These are phyloP conservation scores for Mortierella sp. DNA, from an alignment of 371 early-diverging fungal genomes.

Conservation along the genomic window DNA sequence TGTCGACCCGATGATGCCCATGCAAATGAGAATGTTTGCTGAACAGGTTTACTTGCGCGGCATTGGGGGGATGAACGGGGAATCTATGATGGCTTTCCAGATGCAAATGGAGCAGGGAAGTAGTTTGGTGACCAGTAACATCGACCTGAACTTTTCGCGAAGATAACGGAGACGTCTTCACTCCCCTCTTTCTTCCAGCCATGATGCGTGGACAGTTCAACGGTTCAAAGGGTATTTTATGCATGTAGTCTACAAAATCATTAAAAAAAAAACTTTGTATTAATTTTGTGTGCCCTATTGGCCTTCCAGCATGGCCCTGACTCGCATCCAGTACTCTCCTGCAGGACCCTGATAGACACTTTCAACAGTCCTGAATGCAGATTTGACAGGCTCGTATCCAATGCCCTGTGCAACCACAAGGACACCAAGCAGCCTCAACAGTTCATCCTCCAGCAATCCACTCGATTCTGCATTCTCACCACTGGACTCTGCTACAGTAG, in stretches of 20 bases:
- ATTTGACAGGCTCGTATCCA: constrained; percentile 24
- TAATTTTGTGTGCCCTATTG: too few species aligned
- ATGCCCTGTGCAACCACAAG: constrained; percentile 25
- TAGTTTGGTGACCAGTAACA: too few species aligned
- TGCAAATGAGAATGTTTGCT: constrained; percentile 20
- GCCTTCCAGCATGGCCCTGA: constrained; percentile 4
- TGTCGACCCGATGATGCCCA: constrained; percentile 13
- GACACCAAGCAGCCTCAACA: constrained; percentile 20
- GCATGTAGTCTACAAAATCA: too few species aligned
- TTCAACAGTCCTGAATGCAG: constrained; percentile 15
- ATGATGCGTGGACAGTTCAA: too few species aligned
- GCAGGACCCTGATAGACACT: background rate
- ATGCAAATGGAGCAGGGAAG: background rate
- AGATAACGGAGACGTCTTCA: too few species aligned
- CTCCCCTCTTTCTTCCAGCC: too few species aligned
- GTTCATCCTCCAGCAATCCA: constrained; percentile 21
- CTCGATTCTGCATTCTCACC: constrained; percentile 5
- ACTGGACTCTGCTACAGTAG: background rate
- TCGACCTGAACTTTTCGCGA: too few species aligned
- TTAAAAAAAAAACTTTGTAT: too few species aligned
- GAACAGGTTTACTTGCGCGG: constrained; percentile 14
- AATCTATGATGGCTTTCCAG: background rate
- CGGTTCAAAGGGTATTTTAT: too few species aligned
- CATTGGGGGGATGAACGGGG: constrained; percentile 6
- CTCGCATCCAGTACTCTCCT: constrained; percentile 20